Evolutionary conservation across 306 rosid genomes (phyloP).

Genomic region (Sophora flavescens): DNA sequence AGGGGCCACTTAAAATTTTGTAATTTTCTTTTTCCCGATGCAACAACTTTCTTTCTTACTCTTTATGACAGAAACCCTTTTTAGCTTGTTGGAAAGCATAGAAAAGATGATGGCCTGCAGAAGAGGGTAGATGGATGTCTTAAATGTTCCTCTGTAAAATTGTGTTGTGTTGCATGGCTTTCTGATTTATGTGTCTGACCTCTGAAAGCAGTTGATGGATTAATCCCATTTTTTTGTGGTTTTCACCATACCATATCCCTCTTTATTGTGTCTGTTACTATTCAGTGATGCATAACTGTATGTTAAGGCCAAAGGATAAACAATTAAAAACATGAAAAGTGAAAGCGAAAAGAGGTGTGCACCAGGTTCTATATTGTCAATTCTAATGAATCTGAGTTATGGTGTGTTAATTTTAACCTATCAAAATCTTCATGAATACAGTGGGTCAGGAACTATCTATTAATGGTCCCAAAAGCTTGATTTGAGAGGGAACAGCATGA

Average conservation of each 20-base stretch:
- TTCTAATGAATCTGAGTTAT: slow-evolving; percentile 44
- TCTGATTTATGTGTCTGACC: slow-evolving; percentile 41
- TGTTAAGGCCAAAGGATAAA: slow-evolving; percentile 16
- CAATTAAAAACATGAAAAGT: slow-evolving; percentile 26
- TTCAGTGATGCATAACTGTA: slow-evolving; percentile 28
- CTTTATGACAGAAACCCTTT: slow-evolving; percentile 53
- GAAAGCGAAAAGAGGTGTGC: slow-evolving; percentile 37
- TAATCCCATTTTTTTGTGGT: slow-evolving; percentile 40
- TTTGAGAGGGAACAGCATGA: slow-evolving; percentile 41
- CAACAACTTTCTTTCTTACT: slow-evolving; percentile 50
- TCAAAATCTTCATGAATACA: slow-evolving; percentile 57
- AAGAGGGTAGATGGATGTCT: slow-evolving; percentile 57
- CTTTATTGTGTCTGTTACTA: slow-evolving; percentile 41
- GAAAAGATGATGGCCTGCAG: slow-evolving; percentile 50
- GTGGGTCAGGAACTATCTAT: slow-evolving; percentile 52
- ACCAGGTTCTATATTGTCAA: slow-evolving; percentile 51
- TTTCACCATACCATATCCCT: slow-evolving; percentile 41
- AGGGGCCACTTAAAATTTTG: slow-evolving; percentile 24
- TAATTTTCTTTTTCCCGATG: slow-evolving; percentile 32
- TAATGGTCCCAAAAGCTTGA: slow-evolving; percentile 53
- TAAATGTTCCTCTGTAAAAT: slow-evolving; percentile 49
- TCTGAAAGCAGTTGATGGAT: slow-evolving; percentile 44
- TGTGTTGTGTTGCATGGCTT: slow-evolving; percentile 34
- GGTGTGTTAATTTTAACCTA: slow-evolving; percentile 45
- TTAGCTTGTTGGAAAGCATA: slow-evolving; percentile 53